phyloP scores from a whole-genome alignment of 345 rosid species.

The Euphorbia lathyris region DNA sequence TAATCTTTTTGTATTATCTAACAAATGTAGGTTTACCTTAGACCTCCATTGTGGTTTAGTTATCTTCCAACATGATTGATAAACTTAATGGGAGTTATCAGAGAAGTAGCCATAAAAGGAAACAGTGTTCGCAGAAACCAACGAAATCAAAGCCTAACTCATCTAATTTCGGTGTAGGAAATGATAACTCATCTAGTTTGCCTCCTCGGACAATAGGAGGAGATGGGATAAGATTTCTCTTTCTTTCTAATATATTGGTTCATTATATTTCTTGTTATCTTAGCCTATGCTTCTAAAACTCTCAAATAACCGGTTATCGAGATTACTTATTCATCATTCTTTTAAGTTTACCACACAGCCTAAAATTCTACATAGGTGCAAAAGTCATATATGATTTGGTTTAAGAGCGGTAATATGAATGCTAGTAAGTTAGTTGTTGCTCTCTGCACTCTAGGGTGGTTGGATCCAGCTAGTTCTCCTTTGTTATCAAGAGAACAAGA shows the following conservation, averaged over 20 bases:
- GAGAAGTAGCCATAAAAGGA: slow-evolving; percentile 2
- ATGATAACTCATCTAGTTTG: too few species aligned
- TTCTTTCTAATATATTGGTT: neutral
- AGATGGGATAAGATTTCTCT: slow-evolving; percentile 12
- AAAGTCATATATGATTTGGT: neutral
- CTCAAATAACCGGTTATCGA: neutral
- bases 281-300: neutral
- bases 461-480: neutral
- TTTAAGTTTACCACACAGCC: too few species aligned
- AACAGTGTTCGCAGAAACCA: neutral
- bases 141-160: too few species aligned
- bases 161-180: too few species aligned
- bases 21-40: too few species aligned
- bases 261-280: neutral
- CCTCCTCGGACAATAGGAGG: slow-evolving; percentile 9
- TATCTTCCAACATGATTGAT: neutral
- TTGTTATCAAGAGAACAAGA: too few species aligned
- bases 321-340: too few species aligned
- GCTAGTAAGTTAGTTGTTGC: too few species aligned
- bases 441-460: neutral
- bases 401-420: too few species aligned
- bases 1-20: too few species aligned
- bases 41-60: neutral
- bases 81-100: neutral
- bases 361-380: neutral